Evolutionary conservation across 208 protist species (phyloP).

Genomic region (Phytomonas francai): DNA sequence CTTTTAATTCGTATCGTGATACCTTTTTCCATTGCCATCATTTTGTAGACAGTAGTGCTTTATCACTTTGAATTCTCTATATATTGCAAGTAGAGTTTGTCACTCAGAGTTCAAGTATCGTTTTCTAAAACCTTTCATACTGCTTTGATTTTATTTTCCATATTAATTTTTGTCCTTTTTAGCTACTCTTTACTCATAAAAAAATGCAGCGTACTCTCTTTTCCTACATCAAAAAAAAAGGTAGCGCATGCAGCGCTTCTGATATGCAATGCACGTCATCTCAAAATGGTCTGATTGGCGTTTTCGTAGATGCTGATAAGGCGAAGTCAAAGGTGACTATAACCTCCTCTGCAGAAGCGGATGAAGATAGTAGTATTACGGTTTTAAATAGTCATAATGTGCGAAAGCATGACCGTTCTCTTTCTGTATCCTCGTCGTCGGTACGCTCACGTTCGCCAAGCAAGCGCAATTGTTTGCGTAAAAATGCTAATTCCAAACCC

Average conservation of each 20-base stretch:
- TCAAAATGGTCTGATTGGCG: background rate
- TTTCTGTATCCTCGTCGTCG: background rate
- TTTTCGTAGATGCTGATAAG: background rate
- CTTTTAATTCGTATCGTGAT: background rate
- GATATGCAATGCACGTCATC: background rate
- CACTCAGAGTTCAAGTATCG: background rate
- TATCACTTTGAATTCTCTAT: background rate
- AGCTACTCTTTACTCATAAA: background rate
- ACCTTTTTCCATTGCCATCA: background rate
- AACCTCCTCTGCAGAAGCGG: background rate
- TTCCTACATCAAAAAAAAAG: background rate
- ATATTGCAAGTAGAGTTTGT: background rate
- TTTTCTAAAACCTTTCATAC: background rate
- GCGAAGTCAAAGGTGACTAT: background rate
- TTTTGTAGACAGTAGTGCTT: background rate
- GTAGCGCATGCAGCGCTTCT: background rate
- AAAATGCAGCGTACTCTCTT: slow-evolving; percentile 2
- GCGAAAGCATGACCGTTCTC: background rate
- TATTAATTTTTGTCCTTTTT: background rate
- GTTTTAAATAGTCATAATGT: background rate
- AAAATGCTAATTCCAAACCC: background rate
- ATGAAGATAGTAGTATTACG: background rate
- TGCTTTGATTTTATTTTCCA: background rate
- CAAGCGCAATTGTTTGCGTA: background rate
- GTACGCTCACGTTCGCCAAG: background rate